Evolutionary conservation across 2,329 filamentous ascomycete species (phyloP).

Genomic region (Cercospora sp.): DNA sequence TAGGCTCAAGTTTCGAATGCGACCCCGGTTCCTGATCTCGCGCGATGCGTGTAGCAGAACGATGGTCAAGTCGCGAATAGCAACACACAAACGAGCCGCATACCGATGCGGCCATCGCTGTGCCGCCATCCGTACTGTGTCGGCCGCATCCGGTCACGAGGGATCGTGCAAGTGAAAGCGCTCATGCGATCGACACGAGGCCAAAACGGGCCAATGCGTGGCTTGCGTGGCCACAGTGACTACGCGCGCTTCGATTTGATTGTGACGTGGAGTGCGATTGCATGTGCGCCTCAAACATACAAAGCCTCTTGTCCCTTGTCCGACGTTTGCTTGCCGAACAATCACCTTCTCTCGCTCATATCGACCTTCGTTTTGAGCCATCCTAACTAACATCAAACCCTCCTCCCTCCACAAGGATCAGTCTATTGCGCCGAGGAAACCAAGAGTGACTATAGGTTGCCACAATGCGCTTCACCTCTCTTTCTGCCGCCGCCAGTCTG

Average conservation of each 20-base stretch:
- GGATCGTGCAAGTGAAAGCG: background rate
- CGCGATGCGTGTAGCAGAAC: background rate
- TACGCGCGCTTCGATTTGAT: background rate
- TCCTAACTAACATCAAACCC: background rate
- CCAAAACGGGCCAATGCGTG: constrained; percentile 2
- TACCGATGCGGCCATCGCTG: background rate
- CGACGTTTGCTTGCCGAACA: background rate
- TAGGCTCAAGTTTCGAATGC: background rate
- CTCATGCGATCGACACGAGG: constrained; percentile 3
- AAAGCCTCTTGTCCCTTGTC: constrained; percentile 1
- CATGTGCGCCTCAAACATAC: background rate
- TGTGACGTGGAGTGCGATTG: constrained; percentile 12
- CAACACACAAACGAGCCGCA: background rate
- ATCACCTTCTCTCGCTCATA: background rate
- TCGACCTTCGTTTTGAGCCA: background rate
- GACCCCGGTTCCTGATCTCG: background rate
- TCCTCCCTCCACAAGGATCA: background rate
- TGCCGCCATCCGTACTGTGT: background rate
- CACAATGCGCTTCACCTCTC: constrained; percentile 37
- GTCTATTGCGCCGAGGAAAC: background rate
- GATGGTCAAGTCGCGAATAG: background rate
- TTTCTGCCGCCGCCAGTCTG: constrained; percentile 40
- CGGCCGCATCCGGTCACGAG: background rate
- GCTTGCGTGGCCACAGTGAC: constrained; percentile 5
- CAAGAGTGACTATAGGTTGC: background rate